These are phyloP conservation scores for Clausena lansium DNA, from an alignment of 345 rosid genomes.

Conservation along the genomic window DNA sequence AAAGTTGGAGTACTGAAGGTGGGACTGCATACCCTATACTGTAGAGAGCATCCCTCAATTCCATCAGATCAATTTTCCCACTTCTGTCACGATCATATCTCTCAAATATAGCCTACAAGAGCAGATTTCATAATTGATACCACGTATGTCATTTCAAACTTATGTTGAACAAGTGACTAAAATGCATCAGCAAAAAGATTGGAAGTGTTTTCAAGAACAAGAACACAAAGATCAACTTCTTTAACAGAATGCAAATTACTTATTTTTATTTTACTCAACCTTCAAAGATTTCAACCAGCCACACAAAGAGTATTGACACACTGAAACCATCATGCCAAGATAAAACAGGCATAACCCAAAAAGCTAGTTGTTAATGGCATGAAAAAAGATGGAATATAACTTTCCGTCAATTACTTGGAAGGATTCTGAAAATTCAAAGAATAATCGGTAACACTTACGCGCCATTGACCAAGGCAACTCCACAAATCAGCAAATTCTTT, in stretches of 20 bases:
- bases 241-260: background rate
- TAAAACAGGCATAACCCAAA: background rate
- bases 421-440: background rate
- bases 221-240: background rate
- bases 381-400: background rate
- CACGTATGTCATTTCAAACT: background rate
- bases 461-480: constrained; percentile 69
- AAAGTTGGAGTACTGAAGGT: constrained; percentile 55
- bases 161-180: background rate
- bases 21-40: constrained; percentile 61
- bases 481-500: constrained; percentile 61
- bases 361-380: background rate
- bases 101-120: constrained; percentile 51
- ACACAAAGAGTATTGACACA: background rate
- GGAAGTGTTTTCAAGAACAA: background rate
- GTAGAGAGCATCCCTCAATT: constrained; percentile 60
- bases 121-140: background rate
- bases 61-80: constrained; percentile 54
- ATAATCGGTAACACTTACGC: constrained; percentile 37
- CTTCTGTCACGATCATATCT: constrained; percentile 68
- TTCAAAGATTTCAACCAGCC: background rate
- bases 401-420: background rate
- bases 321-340: background rate
- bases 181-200: background rate
- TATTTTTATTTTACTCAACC: background rate